phyloP scores from a whole-genome alignment of 768 basidiomycete species.

The Pleurotus sapidus region DNA sequence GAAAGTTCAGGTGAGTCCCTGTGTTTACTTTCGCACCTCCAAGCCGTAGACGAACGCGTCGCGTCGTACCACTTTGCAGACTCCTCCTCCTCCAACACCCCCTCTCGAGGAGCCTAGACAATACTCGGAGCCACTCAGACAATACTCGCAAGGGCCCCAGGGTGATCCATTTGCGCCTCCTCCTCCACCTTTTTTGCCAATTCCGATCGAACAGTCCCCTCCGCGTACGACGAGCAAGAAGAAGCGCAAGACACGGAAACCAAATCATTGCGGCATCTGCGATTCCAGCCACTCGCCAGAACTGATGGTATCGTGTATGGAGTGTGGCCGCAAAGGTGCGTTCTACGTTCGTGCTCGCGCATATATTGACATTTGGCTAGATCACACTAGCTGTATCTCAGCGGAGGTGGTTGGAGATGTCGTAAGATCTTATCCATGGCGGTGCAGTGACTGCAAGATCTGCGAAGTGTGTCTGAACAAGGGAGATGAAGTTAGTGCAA shows the following conservation, averaged over 20 bases:
- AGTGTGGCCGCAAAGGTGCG: conserved; percentile 83
- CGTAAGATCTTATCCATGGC: conserved; percentile 78
- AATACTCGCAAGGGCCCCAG: conserved; percentile 73
- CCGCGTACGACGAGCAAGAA: conserved; percentile 45
- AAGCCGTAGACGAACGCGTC: conserved; percentile 52
- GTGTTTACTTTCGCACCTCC: conserved; percentile 16
- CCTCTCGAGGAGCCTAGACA: conserved; percentile 21
- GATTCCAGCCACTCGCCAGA: conserved; percentile 63
- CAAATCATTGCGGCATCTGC: conserved; percentile 79
- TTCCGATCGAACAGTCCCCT: conserved; percentile 35
- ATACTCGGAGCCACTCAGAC: conserved; percentile 31
- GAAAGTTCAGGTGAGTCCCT: conserved; percentile 34
- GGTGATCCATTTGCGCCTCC: conserved; percentile 83
- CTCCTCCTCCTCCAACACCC: conserved; percentile 17
- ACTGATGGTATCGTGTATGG: conserved; percentile 71
- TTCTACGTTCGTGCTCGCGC: background rate
- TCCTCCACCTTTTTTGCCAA: conserved; percentile 47
- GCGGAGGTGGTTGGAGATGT: conserved; percentile 53
- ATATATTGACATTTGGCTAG: conserved; percentile 32
- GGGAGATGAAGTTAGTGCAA: conserved; percentile 78
- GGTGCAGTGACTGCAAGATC: conserved; percentile 87
- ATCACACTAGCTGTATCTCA: conserved; percentile 86
- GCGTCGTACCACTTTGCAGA: conserved; percentile 49
- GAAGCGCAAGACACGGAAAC: conserved; percentile 44
- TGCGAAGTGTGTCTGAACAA: conserved; percentile 86